These are phyloP conservation scores for Hypholoma fasciculare DNA, from an alignment of 768 basidiomycete genomes.

Conservation along the genomic window DNA sequence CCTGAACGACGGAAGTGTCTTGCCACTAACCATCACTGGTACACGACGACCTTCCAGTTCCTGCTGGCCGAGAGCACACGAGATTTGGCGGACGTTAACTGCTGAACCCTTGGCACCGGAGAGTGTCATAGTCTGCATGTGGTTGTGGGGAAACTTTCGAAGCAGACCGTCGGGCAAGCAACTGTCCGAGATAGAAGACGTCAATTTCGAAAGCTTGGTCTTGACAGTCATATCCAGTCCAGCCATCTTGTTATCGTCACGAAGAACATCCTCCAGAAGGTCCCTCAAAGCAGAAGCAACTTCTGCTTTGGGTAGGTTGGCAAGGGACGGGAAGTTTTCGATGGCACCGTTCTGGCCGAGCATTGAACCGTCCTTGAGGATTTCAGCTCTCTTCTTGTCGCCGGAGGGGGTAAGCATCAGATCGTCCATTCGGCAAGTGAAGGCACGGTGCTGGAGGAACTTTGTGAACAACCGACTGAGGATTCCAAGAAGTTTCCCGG, in stretches of 20 bases:
- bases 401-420: constrained; percentile 85
- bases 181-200: constrained; percentile 85
- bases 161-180: constrained; percentile 86
- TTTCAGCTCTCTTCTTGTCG: constrained; percentile 63
- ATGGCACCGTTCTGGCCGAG: constrained; percentile 88
- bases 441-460: constrained; percentile 94
- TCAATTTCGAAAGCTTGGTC: constrained; percentile 81
- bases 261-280: constrained; percentile 87
- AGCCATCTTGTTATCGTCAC: constrained; percentile 97
- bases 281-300: constrained; percentile 55
- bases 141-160: constrained; percentile 94
- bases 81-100: constrained; percentile 97
- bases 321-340: constrained; percentile 84
- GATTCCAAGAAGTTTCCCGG: constrained; percentile 90
- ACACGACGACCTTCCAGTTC: constrained; percentile 98
- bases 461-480: constrained; percentile 95
- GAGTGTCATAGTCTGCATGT: constrained; percentile 99
- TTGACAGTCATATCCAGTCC: constrained; percentile 93
- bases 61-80: constrained; percentile 96
- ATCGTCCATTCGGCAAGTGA: constrained; percentile 99
- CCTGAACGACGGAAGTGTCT: constrained; percentile 96
- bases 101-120: constrained; percentile 98
- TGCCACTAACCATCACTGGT: constrained; percentile 98
- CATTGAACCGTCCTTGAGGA: constrained; percentile 65
- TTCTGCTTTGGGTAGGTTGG: constrained; percentile 48